Base-by-base conservation (phyloP, 768 basidiomycete genomes). In the Suillus paluster region DNA sequence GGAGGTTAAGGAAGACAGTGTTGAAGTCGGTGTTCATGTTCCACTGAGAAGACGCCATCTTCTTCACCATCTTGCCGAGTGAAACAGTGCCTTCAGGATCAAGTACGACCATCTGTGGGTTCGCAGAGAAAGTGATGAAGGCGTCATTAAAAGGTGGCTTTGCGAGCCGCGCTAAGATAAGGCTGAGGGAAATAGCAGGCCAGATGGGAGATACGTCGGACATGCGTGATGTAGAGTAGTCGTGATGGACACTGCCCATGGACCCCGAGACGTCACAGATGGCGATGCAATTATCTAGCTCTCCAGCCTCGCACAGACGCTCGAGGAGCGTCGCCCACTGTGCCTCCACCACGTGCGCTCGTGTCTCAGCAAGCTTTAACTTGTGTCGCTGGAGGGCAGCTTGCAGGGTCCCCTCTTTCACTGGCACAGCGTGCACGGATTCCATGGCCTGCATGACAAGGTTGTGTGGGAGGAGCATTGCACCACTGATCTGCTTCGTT, bases 231-330 rank as follows among this genome's bases (percentile, higher is more conserved):
- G 2, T 55, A 9, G 46, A 36, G 0, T 23, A 5, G 1, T 15
- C 12, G 42, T 27, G 1, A 1, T 3, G 0, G 4, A 81, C 27
- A 14, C 14, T 25, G 2, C 86, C 88, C 91, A 91, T 92, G 10
- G 87, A 89, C 0, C 87, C 89, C 0, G 88, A 90, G 19, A 91
- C 89, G 67, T 92, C 91, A 71, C 88, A 91, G 30, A 91, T 67
- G 0, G 90, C 90, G 27, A 92, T 68, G 11, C 82, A 79, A 63
- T 86, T 89, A 1, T 87, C 83, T 42, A 92, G 66, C n/a, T 73
- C 70, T 1, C 88, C 86, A 0, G 81, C 75, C 34, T 84, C 83
- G n/a, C 79, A 78, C 5, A 90, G 73, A 6, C 77, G 78, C 19
- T 77, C 73, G 38, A 91, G 73, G 48, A 91, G 77, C 0, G 86